Conservation (phyloP, 345 rosid species). For the Melaleuca quinquenervia region DNA sequence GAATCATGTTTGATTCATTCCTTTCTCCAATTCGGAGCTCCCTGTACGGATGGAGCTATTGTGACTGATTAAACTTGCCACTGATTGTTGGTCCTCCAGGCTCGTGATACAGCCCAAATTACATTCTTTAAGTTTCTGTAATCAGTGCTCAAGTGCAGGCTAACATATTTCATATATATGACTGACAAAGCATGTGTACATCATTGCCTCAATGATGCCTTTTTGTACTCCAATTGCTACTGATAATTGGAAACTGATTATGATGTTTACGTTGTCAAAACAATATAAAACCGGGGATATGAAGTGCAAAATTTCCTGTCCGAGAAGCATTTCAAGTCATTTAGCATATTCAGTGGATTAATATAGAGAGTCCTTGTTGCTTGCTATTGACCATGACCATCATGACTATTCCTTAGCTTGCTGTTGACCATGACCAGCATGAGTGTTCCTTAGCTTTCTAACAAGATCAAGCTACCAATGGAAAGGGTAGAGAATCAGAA, state of each 20-base stretch:
- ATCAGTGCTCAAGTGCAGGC: neutral
- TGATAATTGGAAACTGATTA: neutral
- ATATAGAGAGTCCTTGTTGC: neutral
- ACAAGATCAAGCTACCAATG: neutral
- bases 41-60: neutral
- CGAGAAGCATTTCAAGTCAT: neutral
- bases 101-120: neutral
- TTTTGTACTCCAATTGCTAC: neutral
- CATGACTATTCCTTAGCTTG: neutral
- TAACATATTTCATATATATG: neutral
- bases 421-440: neutral
- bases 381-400: neutral
- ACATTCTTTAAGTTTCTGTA: neutral
- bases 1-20: neutral
- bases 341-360: neutral
- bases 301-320: neutral
- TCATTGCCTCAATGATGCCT: neutral
- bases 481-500: neutral
- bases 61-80: neutral
- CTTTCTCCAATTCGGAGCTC: neutral
- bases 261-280: neutral
- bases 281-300: neutral
- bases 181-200: neutral
- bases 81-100: neutral
- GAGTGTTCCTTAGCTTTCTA: neutral